Percentiles rank a stretch among this genome's conserved stretches.
phyloP scores from a whole-genome alignment of 1,284 basidiomycete species.

The Singerocomus inundabilis region DNA sequence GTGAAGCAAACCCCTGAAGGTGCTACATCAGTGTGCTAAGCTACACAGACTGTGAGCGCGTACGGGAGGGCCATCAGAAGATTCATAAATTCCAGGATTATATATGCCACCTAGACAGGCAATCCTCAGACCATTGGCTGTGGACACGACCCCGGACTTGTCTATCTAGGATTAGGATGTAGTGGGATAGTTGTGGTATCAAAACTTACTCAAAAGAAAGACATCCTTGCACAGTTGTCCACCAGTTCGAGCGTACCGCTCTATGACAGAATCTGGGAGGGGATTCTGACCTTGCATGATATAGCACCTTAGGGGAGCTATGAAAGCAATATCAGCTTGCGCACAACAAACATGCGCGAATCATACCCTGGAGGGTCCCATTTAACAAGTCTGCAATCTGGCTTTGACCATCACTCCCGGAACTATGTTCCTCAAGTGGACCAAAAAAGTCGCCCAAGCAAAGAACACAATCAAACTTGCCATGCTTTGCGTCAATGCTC shows the following conservation, averaged over 20 bases:
- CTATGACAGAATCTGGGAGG: constrained; percentile 69
- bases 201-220: constrained; percentile 74
- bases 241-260: constrained; percentile 70
- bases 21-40: not conserved
- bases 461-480: constrained; percentile 88
- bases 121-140: constrained; percentile 81
- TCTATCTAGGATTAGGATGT: constrained; percentile 44
- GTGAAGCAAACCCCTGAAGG: constrained; percentile 64
- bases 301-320: constrained; percentile 89
- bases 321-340: constrained; percentile 12
- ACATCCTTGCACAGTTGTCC: constrained; percentile 82
- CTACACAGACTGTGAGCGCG: constrained; percentile 24
- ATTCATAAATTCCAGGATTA: constrained; percentile 58
- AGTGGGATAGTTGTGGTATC: not conserved
- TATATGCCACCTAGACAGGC: constrained; percentile 82
- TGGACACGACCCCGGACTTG: constrained; percentile 81
- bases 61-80: constrained; percentile 60
- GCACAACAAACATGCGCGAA: not conserved
- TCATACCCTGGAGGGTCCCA: constrained; percentile 63
- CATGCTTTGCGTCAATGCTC: constrained; percentile 89
- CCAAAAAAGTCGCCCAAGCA: constrained; percentile 93
- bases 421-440: constrained; percentile 43
- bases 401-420: constrained; percentile 39
- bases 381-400: constrained; percentile 62
- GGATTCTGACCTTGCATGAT: constrained; percentile 83